These are phyloP conservation scores for Medicago arabica DNA, from an alignment of 306 rosid genomes.

Conservation along the genomic window DNA sequence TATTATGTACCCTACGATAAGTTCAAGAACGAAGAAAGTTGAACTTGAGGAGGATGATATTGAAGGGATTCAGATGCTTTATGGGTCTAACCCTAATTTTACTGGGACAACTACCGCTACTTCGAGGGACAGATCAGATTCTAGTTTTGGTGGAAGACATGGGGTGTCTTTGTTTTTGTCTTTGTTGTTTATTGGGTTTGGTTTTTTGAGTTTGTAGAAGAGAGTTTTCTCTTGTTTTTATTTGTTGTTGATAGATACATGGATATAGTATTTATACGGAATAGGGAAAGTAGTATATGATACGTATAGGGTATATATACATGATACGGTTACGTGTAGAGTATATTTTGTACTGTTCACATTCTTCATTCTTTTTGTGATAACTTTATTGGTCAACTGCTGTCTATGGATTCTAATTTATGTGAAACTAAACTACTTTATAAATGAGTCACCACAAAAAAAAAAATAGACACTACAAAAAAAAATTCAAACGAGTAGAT, in stretches of 20 bases:
- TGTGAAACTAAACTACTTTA: no score
- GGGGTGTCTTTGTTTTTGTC: neutral
- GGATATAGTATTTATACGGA: conserved; percentile 5
- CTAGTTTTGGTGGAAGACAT: conserved; percentile 48
- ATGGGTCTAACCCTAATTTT: conserved; percentile 72
- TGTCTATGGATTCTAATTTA: no score
- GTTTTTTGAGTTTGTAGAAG: conserved; percentile 32
- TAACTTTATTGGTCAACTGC: neutral
- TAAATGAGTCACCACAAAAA: no score
- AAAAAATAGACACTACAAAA: no score
- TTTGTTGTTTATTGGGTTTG: conserved; percentile 42
- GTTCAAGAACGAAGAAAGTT: conserved; percentile 67
- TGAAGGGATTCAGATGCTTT: conserved; percentile 66
- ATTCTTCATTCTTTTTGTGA: conserved; percentile 34
- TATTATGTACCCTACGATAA: conserved; percentile 84
- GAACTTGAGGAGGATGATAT: conserved; percentile 67
- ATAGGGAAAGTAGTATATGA: neutral
- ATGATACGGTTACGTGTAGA: neutral
- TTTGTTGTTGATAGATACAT: neutral
- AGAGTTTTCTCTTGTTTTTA: neutral
- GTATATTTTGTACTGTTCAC: conserved; percentile 17
- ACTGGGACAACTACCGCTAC: conserved; percentile 38
- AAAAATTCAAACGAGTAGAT: no score
- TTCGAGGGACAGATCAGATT: conserved; percentile 49
- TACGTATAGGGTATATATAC: neutral